Evolutionary conservation across 106 monocot species (phyloP), one percentile per base, ranked within the genome.

Genomic region (Dendrobium nobile): DNA sequence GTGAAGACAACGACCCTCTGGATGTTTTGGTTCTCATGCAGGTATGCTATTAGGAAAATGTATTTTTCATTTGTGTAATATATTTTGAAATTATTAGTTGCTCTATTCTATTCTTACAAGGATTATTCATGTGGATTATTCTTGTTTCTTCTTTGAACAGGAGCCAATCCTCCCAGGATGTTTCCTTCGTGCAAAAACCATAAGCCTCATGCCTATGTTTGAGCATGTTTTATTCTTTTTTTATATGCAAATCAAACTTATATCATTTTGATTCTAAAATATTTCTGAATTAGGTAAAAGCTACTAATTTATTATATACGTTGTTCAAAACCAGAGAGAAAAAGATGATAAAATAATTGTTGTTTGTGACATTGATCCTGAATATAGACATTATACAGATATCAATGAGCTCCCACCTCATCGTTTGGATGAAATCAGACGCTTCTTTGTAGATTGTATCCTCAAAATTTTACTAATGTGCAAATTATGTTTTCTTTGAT

Each of bases 401-500:
- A 92, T 95, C 83, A 95, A 91, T 80, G 95, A 95, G 40, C 91
- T 95, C 22, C 87, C 95, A 56, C 95, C 95, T 78, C 95, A 95
- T 82, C 95, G 92, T 40, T 82, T 95, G 59, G 92, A 90, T 83
- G 92, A 95, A 82, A 95, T 95, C 47, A 89, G 90, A 54, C 90
- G 92, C 47, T 95, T 95, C 72, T 95, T 95, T 91, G 92, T 92
- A 85, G 95, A 95, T 75, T 95, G 95, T 95, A 94, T 90, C 87
- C 90, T 88, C 47, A 22, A 33, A 4, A 20, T 43, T 73, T 31
- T 5, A 8, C 61, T n/a, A 61, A 9, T 56, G 17, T 56, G 15
- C 43, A 5, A 2, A 43, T 5, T 5, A 43, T 43, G 5, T 56
- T 2, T 10, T 19, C 18, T 56, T 19, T 17, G 11, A 15, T 56